Conservation (phyloP, 2,329 filamentous ascomycete genomes). For the Aureobasidium vineae region DNA sequence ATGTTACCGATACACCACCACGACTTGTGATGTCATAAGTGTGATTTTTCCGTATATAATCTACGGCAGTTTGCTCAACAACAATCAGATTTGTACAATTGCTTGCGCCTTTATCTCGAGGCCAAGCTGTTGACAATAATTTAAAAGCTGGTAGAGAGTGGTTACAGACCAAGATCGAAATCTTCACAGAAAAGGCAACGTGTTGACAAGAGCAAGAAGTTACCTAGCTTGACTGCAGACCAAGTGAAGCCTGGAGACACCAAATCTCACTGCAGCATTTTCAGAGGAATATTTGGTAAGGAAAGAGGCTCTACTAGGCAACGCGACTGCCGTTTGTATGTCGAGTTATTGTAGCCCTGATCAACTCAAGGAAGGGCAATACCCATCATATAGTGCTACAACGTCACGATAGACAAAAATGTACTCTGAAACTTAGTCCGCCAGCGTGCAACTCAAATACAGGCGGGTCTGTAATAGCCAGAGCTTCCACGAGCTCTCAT, state of each 20-base stretch:
- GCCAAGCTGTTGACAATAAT: no score
- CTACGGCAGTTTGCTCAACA: not conserved
- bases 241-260: not conserved
- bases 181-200: not conserved
- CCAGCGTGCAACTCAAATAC: conserved; percentile 32
- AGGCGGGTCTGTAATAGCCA: conserved; percentile 38
- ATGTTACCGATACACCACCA: conserved; percentile 10
- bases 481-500: conserved; percentile 25
- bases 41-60: not conserved
- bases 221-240: no score
- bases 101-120: no score
- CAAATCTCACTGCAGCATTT: no score
- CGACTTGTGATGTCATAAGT: not conserved
- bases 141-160: no score
- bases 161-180: no score
- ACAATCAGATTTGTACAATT: not conserved
- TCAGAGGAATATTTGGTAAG: no score
- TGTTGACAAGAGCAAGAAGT: not conserved
- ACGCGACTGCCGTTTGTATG: no score
- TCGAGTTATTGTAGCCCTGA: no score
- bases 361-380: no score
- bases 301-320: no score
- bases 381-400: no score
- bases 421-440: conserved; percentile 39
- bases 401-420: conserved; percentile 19